phyloP scores from a whole-genome alignment of 2,329 filamentous ascomycete species.

The Eutypa lata region DNA sequence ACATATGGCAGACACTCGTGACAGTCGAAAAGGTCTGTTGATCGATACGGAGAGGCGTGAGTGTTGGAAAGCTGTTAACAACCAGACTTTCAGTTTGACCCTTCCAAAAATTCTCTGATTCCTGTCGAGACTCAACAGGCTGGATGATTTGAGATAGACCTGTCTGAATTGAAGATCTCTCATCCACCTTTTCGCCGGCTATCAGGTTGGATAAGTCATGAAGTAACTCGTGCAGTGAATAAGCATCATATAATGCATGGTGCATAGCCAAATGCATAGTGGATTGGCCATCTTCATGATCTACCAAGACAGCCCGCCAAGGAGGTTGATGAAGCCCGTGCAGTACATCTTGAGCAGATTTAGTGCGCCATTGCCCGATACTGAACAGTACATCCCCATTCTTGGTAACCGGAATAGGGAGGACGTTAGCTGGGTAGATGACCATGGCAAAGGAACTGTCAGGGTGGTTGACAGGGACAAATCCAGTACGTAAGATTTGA shows the following conservation, averaged over 20 bases:
- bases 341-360: slow-evolving; percentile 32
- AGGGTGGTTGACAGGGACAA: slow-evolving; percentile 58
- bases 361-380: slow-evolving; percentile 34
- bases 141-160: slow-evolving; percentile 41
- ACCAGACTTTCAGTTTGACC: slow-evolving; percentile 48
- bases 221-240: slow-evolving; percentile 66
- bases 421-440: slow-evolving; percentile 40
- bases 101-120: slow-evolving; percentile 61
- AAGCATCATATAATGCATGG: slow-evolving; percentile 84
- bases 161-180: slow-evolving; percentile 23
- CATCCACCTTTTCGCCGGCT: slow-evolving; percentile 8
- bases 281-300: slow-evolving; percentile 13
- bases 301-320: slow-evolving; percentile 59
- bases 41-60: slow-evolving; percentile 60
- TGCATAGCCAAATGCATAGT: slow-evolving; percentile 56
- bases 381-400: slow-evolving; percentile 23
- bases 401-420: slow-evolving; percentile 16
- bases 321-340: slow-evolving; percentile 50
- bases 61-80: slow-evolving; percentile 70
- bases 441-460: slow-evolving; percentile 72
- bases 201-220: slow-evolving; percentile 46
- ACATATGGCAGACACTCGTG: slow-evolving; percentile 36
- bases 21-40: slow-evolving; percentile 27
- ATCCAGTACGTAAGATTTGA: slow-evolving; percentile 74
- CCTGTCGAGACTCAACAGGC: slow-evolving; percentile 22